These are phyloP conservation scores for Eurotiales sp. DNA, from an alignment of 2,329 filamentous ascomycete species.

Conservation along the genomic window DNA sequence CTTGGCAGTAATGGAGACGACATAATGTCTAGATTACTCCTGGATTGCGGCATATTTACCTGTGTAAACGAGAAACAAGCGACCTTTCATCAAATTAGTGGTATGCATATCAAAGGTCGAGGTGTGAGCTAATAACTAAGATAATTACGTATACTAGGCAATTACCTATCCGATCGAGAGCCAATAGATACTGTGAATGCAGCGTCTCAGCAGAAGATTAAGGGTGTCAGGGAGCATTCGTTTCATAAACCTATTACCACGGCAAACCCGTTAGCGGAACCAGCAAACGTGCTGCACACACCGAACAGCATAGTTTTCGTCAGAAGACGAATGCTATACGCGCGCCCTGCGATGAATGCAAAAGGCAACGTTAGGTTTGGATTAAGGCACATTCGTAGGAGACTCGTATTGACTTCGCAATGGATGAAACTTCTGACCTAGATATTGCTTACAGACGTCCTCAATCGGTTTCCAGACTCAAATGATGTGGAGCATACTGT, in stretches of 20 bases:
- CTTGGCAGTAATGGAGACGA: slow-evolving; percentile 71
- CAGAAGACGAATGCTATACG: slow-evolving; percentile 82
- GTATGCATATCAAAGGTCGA: slow-evolving; percentile 41
- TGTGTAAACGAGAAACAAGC: slow-evolving; percentile 56
- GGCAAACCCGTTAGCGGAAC: background rate
- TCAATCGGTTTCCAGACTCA: slow-evolving; percentile 63
- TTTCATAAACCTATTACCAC: background rate
- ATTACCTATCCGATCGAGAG: slow-evolving; percentile 29
- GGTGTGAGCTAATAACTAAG: background rate
- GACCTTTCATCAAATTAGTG: slow-evolving; percentile 76
- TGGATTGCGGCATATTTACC: slow-evolving; percentile 74
- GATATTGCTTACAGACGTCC: slow-evolving; percentile 58
- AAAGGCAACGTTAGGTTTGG: slow-evolving; percentile 68
- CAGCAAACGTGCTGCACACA: slow-evolving; percentile 17
- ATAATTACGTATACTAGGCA: slow-evolving; percentile 20
- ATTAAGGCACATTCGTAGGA: slow-evolving; percentile 74
- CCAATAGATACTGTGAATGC: slow-evolving; percentile 16
- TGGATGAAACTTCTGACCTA: background rate
- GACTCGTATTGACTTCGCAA: background rate
- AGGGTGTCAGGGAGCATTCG: no score
- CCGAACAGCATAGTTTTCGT: slow-evolving; percentile 67
- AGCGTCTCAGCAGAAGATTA: no score
- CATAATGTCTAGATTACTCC: slow-evolving; percentile 72
- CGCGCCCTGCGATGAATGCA: slow-evolving; percentile 66
- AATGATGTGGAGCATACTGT: slow-evolving; percentile 54